Evolutionary conservation across 352 stramenopile genomes (phyloP).

Genomic region (Phytophthora palmivora): DNA sequence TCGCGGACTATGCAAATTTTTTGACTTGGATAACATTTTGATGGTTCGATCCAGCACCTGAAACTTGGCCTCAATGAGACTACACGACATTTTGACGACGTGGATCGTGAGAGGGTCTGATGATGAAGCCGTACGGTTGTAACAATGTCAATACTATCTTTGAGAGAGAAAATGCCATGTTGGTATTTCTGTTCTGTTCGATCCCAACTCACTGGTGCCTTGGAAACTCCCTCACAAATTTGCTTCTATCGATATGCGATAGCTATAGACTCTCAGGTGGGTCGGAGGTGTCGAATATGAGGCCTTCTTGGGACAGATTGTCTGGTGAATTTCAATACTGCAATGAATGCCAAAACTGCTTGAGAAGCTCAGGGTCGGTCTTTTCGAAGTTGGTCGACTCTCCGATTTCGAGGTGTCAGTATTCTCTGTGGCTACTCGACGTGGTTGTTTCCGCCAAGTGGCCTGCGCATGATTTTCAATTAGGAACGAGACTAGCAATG

Average conservation of each 20-base stretch:
- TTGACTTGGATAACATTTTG: slow-evolving; percentile 48
- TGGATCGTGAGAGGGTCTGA: neutral
- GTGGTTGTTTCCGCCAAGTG: slow-evolving; percentile 52
- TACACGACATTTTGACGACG: slow-evolving; percentile 55
- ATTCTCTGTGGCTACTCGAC: neutral
- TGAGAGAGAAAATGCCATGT: neutral
- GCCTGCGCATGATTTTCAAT: slow-evolving; percentile 48
- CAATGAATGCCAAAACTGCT: slow-evolving; percentile 35
- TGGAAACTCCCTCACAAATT: slow-evolving; percentile 5
- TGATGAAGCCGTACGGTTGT: slow-evolving; percentile 8
- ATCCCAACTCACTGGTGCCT: slow-evolving; percentile 10
- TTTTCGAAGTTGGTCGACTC: neutral
- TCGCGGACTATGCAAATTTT: slow-evolving; percentile 24
- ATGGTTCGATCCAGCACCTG: slow-evolving; percentile 62
- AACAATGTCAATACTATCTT: neutral
- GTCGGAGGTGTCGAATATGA: slow-evolving; percentile 46
- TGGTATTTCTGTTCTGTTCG: slow-evolving; percentile 26
- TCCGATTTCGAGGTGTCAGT: neutral
- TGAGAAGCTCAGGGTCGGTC: slow-evolving; percentile 44
- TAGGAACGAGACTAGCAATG: slow-evolving; percentile 49
- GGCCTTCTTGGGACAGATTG: slow-evolving; percentile 12
- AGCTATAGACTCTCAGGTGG: slow-evolving; percentile 8
- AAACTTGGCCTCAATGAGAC: slow-evolving; percentile 75
- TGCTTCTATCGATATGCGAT: too few relatives aligned
- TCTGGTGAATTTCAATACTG: slow-evolving; percentile 25